phyloP scores from a whole-genome alignment of 257 asterid species.

The Orobanche coerulescens region DNA sequence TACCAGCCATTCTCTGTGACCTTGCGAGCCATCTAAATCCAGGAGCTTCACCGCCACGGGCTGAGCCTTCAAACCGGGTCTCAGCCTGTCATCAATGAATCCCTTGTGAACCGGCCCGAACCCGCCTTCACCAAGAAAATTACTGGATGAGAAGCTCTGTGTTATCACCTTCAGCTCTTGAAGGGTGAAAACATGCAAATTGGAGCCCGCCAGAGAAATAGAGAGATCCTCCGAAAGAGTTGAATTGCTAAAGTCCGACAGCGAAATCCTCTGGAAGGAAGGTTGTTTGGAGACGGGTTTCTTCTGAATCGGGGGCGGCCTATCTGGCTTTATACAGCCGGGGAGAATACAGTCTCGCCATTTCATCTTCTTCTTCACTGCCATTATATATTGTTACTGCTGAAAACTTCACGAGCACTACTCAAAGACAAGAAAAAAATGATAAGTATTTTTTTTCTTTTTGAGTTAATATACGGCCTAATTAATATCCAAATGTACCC shows the following conservation, averaged over 20 bases:
- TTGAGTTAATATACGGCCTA: neutral
- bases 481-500: slow-evolving; percentile 26
- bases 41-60: slow-evolving; percentile 92
- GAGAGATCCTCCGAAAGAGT: slow-evolving; percentile 70
- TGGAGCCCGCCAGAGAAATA: slow-evolving; percentile 66
- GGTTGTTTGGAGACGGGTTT: slow-evolving; percentile 19
- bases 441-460: neutral
- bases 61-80: slow-evolving; percentile 86
- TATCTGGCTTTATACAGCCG: slow-evolving; percentile 41
- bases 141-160: slow-evolving; percentile 59
- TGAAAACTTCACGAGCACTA: neutral
- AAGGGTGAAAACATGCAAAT: slow-evolving; percentile 56
- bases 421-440: neutral
- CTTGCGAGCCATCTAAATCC: slow-evolving; percentile 85
- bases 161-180: slow-evolving; percentile 81
- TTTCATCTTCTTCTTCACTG: slow-evolving; percentile 41
- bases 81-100: slow-evolving; percentile 70
- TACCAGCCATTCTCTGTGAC: slow-evolving; percentile 98
- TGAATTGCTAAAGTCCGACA: slow-evolving; percentile 52
- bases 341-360: slow-evolving; percentile 45
- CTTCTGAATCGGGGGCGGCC: slow-evolving; percentile 25
- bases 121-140: slow-evolving; percentile 88
- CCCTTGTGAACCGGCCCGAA: slow-evolving; percentile 98
- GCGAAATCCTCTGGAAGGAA: slow-evolving; percentile 51
- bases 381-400: slow-evolving; percentile 18